Evolutionary conservation across 2,329 filamentous ascomycete genomes (phyloP), one percentile per base, ranked within the genome.

Genomic region (Biscogniauxia sp.): DNA sequence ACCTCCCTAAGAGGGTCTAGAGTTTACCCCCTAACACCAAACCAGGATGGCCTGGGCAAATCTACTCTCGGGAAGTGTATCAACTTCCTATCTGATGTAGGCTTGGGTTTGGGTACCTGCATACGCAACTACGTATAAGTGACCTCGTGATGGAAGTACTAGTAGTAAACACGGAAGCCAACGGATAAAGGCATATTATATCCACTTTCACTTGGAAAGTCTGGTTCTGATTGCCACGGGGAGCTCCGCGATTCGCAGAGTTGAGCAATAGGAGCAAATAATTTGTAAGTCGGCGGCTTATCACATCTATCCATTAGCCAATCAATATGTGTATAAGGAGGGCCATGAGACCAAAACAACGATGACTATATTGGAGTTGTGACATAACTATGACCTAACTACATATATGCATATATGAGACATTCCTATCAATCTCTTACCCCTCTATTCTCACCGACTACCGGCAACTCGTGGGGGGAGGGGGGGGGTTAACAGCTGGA

Each of bases 101-200:
- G 37, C 37, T 45, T 17, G 17, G 37, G 37, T n/a, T 45, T 45
- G 37, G 37, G 37, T 45, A 45, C 37, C 37, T 45, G 37, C 37
- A 45, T 45, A 45, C 37, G 37, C 17, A 45, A 17, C 13, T n/a
- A 45, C 37, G 37, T 45, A 45, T 11, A 45, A 45, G 37, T 45
- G 37, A 45, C 37, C 17, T 15, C 37, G 37, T 45, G 37, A 45
- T 45, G 17, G 13, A 45, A 32, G 28, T 32, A 32, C 28, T 32
- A 32, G 28, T 32, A 32, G 28, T 32, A 11, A 9, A 45, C 2
- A 45, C 6, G 23, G 23, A 45, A 45, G 37, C 37, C 37, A 45
- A 45, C 37, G 54, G 37, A 32, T 57, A 57, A 49, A 57, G 55
- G 55, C 55, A 57, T 57, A 57, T 52, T 52, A 20, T 49, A 11